A percentile compares a stretch with the other conserved stretches of the same genome.
Conservation (phyloP, 108 stramenopile genomes). For the Stephanodiscus triporus region DNA sequence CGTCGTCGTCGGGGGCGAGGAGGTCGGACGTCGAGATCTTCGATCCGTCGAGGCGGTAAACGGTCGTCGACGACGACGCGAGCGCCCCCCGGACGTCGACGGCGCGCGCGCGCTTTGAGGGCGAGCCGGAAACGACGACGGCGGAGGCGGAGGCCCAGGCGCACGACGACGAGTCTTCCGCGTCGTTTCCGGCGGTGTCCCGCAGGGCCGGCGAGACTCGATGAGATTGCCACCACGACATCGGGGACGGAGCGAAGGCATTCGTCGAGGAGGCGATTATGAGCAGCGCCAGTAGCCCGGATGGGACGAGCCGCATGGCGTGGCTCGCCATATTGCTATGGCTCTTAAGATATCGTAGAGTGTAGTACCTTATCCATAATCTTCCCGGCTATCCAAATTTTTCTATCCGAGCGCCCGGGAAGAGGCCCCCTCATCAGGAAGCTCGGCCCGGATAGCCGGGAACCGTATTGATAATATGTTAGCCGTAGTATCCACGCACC, state of each 20-base stretch:
- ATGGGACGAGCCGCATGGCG: too few relatives aligned
- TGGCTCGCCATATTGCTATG: too few relatives aligned
- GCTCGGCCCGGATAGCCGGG: too few relatives aligned
- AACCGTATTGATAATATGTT: too few relatives aligned
- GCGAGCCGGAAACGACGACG: conserved; percentile 34
- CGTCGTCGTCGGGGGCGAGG: conserved; percentile 17
- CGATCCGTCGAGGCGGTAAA: conserved; percentile 52
- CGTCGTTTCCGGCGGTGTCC: not conserved
- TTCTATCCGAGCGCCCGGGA: too few relatives aligned
- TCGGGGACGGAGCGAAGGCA: not conserved
- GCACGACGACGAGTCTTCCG: not conserved
- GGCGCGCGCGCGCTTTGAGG: conserved; percentile 43
- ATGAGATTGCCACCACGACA: not conserved
- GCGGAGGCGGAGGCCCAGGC: conserved; percentile 16
- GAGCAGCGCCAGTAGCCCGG: too few relatives aligned
- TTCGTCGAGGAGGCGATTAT: too few relatives aligned
- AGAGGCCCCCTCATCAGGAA: too few relatives aligned
- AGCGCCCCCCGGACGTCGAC: conserved; percentile 56
- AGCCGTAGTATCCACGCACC: too few relatives aligned
- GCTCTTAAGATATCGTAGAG: too few relatives aligned
- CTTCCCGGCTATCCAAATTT: too few relatives aligned
- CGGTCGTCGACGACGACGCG: conserved; percentile 9
- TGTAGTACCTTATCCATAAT: too few relatives aligned
- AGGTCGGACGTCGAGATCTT: conserved; percentile 30
- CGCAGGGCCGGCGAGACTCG: not conserved